Base-by-base conservation (phyloP, 31 red algal genomes). In the Odonthalia washingtoniensis region DNA sequence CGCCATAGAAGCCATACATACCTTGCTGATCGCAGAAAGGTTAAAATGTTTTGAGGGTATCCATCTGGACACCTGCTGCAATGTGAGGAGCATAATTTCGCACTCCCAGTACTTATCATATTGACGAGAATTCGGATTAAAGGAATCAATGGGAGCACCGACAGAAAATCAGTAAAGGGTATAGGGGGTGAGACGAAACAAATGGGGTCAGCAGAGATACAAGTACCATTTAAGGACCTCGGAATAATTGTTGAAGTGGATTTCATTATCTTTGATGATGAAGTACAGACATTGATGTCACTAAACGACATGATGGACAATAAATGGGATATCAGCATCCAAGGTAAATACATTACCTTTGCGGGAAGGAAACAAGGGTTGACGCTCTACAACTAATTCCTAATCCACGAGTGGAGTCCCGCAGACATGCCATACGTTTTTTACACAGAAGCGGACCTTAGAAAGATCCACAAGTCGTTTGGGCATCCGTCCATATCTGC, bases 391-490 rank as follows among this genome's bases (percentile, higher is more conserved):
- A 72, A 74, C 39, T 42, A 74, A 38, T 85, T 72, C 45, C 66
- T 85, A 21, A 37, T 28, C n/a, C 68, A 1, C 43, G 33, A 44
- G 17, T 85, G 82, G 40, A 32, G 16, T 27, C 32, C 38, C 9
- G 40, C 27, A 4, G 44, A 72, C 68, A 42, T 74, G 79, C n/a
- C 0, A 0, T 69, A 2, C n/a, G n/a, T n/a, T n/a, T n/a, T n/a
- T n/a, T n/a, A n/a, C n/a, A n/a, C n/a, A n/a, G n/a, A n/a, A n/a
- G 21, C 27, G 28, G 87, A 82, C 44, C 87, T 89, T 81, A 30
- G 77, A 40, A 74, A 73, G 31, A 65, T 89, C 26, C 87, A 81
- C 0, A 0, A 64, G 3, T 14, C 42, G 6, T 82, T 75, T 81
- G n/a, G 75, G 0, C 87, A 89, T 38, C 41, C 75, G 0, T 82